A percentile compares a stretch with the other conserved stretches of the same genome.
Conservation (phyloP, 495 filamentous ascomycete species). For the Hypoxylon rickii region DNA sequence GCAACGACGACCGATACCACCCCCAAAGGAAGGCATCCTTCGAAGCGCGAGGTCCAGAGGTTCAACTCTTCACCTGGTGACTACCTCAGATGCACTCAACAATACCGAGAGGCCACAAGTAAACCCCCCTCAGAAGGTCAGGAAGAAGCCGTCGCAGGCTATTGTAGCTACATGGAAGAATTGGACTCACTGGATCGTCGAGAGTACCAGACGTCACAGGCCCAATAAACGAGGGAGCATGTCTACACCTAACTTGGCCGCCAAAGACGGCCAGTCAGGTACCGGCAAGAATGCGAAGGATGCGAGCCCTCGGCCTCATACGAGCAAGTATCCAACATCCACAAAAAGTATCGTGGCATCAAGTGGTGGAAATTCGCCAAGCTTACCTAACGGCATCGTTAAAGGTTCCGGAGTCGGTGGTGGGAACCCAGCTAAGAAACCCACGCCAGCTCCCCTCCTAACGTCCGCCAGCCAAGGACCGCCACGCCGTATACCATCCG, state of each 20-base stretch:
- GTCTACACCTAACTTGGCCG: conserved; percentile 57
- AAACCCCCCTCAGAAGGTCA: conserved; percentile 45
- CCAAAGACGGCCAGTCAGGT: conserved; percentile 43
- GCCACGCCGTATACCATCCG: conserved; percentile 53
- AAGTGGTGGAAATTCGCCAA: conserved; percentile 27
- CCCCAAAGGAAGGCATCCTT: conserved; percentile 76
- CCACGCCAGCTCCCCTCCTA: conserved; percentile 35
- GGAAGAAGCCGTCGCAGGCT: conserved; percentile 53
- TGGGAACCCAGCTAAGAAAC: conserved; percentile 25
- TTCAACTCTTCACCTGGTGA: conserved; percentile 80
- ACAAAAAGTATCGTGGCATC: conserved; percentile 1
- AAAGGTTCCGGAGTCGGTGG: conserved; percentile 7
- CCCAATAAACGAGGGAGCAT: conserved; percentile 54
- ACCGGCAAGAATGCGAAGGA: conserved; percentile 49
- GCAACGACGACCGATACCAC: conserved; percentile 71
- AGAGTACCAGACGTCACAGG: conserved; percentile 51
- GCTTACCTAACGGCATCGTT: conserved; percentile 28
- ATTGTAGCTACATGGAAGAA: conserved; percentile 76
- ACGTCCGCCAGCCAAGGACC: conserved; percentile 52
- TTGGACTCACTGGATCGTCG: conserved; percentile 59
- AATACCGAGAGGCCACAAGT: conserved; percentile 32
- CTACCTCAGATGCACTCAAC: conserved; percentile 55
- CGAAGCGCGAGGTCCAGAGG: conserved; percentile 68
- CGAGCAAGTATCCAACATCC: conserved; percentile 54
- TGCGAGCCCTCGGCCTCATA: conserved; percentile 55